Percentiles rank a stretch among this genome's conserved stretches.
Evolutionary conservation across 1,284 basidiomycete species (phyloP).

Genomic region (Moesziomyces sp.): DNA sequence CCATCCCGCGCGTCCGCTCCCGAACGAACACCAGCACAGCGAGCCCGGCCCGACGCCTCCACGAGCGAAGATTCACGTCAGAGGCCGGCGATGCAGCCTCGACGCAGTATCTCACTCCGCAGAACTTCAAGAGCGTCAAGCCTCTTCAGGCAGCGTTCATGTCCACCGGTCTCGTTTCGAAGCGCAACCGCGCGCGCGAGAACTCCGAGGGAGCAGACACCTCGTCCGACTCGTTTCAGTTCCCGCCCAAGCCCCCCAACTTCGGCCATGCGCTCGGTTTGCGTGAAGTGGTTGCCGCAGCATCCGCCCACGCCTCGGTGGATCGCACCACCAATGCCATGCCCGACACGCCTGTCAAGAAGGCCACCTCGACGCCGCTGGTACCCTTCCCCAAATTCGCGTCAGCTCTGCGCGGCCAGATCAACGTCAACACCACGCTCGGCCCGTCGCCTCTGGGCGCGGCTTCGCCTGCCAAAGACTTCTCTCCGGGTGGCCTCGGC

Average conservation of each 20-base stretch:
- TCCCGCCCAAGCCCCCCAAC: conserved; percentile 47
- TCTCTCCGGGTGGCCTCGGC: conserved; percentile 11
- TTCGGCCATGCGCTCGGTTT: conserved; percentile 57
- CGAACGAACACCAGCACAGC: conserved; percentile 29
- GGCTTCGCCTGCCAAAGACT: conserved; percentile 26
- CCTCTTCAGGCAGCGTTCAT: conserved; percentile 69
- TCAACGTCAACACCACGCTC: conserved; percentile 9
- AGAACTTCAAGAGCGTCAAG: conserved; percentile 69
- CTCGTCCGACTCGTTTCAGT: conserved; percentile 39
- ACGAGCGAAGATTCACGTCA: conserved; percentile 34
- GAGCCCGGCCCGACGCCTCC: conserved; percentile 34
- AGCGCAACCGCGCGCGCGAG: conserved; percentile 51
- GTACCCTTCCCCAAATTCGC: conserved; percentile 43
- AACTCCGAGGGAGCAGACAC: conserved; percentile 34
- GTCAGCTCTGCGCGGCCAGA: conserved; percentile 28
- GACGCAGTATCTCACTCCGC: conserved; percentile 62
- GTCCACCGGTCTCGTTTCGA: conserved; percentile 69
- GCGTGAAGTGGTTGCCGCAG: conserved; percentile 63
- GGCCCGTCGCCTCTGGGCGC: conserved; percentile 40
- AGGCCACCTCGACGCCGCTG: conserved; percentile 32
- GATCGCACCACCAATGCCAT: conserved; percentile 52
- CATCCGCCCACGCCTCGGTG: conserved; percentile 49
- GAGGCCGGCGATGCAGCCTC: conserved; percentile 23
- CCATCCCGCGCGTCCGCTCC: conserved; percentile 29
- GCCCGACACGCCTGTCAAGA: conserved; percentile 69